A percentile compares a stretch with the other conserved stretches of the same genome.
Conservation (phyloP, 768 basidiomycete species). For the Pleurotus platypus region DNA sequence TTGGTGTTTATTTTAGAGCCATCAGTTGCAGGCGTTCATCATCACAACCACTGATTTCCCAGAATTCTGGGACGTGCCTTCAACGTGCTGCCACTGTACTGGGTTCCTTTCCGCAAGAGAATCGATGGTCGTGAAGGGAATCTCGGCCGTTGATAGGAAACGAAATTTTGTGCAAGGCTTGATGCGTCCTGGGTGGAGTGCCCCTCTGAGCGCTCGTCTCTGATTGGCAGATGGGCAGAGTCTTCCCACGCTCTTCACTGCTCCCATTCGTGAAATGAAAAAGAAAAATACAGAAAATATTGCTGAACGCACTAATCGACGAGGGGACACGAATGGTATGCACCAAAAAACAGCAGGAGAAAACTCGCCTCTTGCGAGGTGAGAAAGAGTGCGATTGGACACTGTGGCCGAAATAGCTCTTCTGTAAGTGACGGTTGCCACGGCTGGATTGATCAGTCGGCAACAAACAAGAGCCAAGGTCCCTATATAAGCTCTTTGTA, state of each 20-base stretch:
- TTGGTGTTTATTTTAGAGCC: too few relatives aligned
- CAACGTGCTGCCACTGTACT: background rate
- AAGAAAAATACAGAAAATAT: background rate
- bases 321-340: background rate
- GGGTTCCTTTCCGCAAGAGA: slow-evolving; percentile 1
- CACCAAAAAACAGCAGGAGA: too few relatives aligned
- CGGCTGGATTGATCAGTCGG: slow-evolving; percentile 1
- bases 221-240: background rate
- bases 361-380: background rate
- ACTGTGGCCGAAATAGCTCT: slow-evolving; percentile 4
- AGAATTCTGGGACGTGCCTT: background rate
- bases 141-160: slow-evolving; percentile 6
- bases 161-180: background rate
- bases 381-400: background rate
- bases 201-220: background rate
- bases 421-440: slow-evolving; percentile 7
- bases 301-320: background rate
- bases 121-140: slow-evolving; percentile 4
- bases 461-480: slow-evolving; percentile 1
- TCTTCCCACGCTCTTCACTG: background rate
- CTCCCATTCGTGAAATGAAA: too few relatives aligned
- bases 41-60: background rate
- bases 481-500: slow-evolving; percentile 2
- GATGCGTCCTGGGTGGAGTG: background rate
- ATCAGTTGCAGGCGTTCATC: background rate